A percentile compares a stretch with the other conserved stretches of the same genome.
phyloP scores from a whole-genome alignment of 208 protist genomes.

The Wallacemonas sp. region DNA sequence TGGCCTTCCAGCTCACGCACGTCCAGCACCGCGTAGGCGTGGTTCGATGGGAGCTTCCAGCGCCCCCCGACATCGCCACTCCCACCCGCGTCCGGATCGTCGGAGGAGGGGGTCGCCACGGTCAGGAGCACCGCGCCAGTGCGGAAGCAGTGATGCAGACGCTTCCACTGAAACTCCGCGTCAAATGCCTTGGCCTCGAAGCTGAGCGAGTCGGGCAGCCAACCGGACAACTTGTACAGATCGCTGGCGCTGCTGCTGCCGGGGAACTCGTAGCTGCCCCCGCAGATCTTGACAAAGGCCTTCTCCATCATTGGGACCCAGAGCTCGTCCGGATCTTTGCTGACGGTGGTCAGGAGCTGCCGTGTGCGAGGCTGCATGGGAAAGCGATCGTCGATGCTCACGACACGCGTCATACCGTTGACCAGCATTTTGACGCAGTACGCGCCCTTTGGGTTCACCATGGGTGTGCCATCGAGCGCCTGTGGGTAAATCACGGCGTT shows the following conservation, averaged over 20 bases:
- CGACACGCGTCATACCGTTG: constrained; percentile 88
- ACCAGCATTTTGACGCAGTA: constrained; percentile 93
- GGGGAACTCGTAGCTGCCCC: constrained; percentile 85
- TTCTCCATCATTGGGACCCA: constrained; percentile 88
- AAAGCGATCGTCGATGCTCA: constrained; percentile 89
- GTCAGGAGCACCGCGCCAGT: constrained; percentile 74
- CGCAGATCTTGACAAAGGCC: constrained; percentile 85
- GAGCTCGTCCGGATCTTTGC: constrained; percentile 42
- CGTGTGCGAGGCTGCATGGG: constrained; percentile 47
- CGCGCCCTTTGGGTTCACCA: constrained; percentile 86
- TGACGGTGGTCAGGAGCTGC: constrained; percentile 41
- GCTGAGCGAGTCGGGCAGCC: constrained; percentile 75
- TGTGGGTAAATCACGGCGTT: constrained; percentile 90
- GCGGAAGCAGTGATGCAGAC: constrained; percentile 54
- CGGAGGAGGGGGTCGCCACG: constrained; percentile 43
- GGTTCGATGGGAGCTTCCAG: constrained; percentile 44
- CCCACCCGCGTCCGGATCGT: constrained; percentile 26
- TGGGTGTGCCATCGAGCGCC: constrained; percentile 63
- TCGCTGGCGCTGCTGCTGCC: constrained; percentile 84
- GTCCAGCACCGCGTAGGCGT: constrained; percentile 81
- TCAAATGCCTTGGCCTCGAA: constrained; percentile 44
- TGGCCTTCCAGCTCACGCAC: constrained; percentile 50
- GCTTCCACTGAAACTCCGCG: constrained; percentile 73
- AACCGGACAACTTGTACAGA: constrained; percentile 88
- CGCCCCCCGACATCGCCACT: background rate